Evolutionary conservation across 2,329 filamentous ascomycete genomes (phyloP), one percentile per base, ranked within the genome.

Genomic region (Ascochyta pisi): DNA sequence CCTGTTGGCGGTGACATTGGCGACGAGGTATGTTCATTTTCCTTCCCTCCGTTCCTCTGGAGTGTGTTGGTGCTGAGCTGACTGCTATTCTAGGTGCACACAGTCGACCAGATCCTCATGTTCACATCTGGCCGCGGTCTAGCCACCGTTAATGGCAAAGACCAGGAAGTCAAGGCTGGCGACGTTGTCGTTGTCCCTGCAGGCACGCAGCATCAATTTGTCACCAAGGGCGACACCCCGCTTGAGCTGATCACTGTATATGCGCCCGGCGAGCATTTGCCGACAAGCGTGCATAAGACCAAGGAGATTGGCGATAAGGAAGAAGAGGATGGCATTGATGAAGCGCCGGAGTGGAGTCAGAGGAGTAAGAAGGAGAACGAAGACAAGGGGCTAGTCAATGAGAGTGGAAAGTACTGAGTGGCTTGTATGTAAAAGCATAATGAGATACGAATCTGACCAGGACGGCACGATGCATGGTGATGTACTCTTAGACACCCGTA

Each of bases 151-250:
- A 82, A 79, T 15, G 84, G 84, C 1, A 83, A 83, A 50, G 82
- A 87, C 48, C 84, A 87, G 57, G 76, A 79, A 42, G 72, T 86
- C 54, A 80, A 80, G 48, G 83, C 83, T 5, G 82, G 83, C 50
- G 79, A 86, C 71, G 73, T 87, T 15, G 81, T 88, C 23, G 79
- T 88, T 45, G 86, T 89, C 3, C 86, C 86, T 0, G 86, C 86
- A 0, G 86, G 86, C 0, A 88, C 86, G 2, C 83, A 86, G 70
- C 86, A 88, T 68, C 85, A 88, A 66, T 88, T 89, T 68, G 76
- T 88, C 45, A 88, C 87, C 54, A 85, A 78, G 2, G 85, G 86
- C 1, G 78, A 82, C 0, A 80, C 81, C 45, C 85, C 86, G 2
- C 69, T 88, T 47, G 83, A 87, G 61, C 68, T 89, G 34, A 83